phyloP scores from a whole-genome alignment of 2,329 filamentous ascomycete species.

The Colletotrichum graminicola region DNA sequence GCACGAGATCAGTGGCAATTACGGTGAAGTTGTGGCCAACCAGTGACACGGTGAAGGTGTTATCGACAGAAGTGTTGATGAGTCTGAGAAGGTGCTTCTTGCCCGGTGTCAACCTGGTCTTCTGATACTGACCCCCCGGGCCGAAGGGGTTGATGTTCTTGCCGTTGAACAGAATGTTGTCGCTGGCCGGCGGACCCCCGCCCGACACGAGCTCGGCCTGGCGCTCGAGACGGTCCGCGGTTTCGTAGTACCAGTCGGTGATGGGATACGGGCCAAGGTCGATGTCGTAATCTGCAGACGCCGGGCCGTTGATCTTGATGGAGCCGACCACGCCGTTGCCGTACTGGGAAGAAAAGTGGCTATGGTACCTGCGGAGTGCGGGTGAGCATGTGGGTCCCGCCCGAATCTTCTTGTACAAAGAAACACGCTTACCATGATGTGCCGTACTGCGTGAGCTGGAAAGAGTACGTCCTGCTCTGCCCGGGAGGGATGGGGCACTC shows the following conservation, averaged over 20 bases:
- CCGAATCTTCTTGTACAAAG: slow-evolving; percentile 5
- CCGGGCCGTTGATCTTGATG: slow-evolving; percentile 64
- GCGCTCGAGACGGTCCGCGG: slow-evolving; percentile 48
- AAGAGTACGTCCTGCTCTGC: slow-evolving; percentile 51
- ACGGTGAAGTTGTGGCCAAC: slow-evolving; percentile 65
- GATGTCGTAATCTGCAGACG: slow-evolving; percentile 63
- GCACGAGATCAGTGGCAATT: slow-evolving; percentile 66
- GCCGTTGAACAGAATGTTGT: slow-evolving; percentile 60
- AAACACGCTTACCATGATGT: slow-evolving; percentile 48
- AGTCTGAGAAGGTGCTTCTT: slow-evolving; percentile 63
- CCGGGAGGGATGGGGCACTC: slow-evolving; percentile 57
- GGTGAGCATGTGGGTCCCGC: slow-evolving; percentile 9
- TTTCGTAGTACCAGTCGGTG: slow-evolving; percentile 64
- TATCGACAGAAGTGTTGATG: slow-evolving; percentile 64
- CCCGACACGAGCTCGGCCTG: slow-evolving; percentile 42
- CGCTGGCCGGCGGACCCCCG: slow-evolving; percentile 45
- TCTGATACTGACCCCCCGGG: slow-evolving; percentile 48
- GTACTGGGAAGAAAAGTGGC: slow-evolving; percentile 64
- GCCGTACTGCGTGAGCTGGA: slow-evolving; percentile 53
- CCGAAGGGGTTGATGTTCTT: slow-evolving; percentile 50
- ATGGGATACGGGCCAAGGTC: slow-evolving; percentile 69
- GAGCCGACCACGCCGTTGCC: slow-evolving; percentile 65
- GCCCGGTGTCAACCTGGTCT: slow-evolving; percentile 53
- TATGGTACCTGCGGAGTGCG: slow-evolving; percentile 58
- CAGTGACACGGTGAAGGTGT: slow-evolving; percentile 64